Evolutionary conservation across 352 stramenopile genomes (phyloP).

Genomic region (Phytophthora sp.): DNA sequence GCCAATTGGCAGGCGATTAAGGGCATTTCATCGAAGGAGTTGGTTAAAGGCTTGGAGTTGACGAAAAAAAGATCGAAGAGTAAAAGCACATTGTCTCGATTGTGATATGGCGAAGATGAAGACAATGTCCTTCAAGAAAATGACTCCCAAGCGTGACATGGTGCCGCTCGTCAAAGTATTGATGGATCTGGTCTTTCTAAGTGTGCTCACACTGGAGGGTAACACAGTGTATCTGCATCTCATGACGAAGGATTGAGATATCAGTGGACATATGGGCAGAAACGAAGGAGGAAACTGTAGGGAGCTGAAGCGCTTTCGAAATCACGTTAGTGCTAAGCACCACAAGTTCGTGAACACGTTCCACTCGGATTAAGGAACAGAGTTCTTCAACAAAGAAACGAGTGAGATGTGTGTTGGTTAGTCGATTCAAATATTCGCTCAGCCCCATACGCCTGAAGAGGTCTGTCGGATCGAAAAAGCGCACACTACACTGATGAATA

Average conservation of each 20-base stretch:
- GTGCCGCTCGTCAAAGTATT: conserved; percentile 2
- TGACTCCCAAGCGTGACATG: neutral
- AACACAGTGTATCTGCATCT: conserved; percentile 16
- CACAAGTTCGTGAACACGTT: neutral
- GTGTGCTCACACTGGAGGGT: neutral
- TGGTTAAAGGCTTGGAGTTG: neutral
- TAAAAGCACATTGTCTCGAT: neutral
- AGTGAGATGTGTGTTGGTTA: neutral
- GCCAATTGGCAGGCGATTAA: conserved; percentile 13
- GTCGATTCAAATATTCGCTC: conserved; percentile 3
- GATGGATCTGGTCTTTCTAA: conserved; percentile 9
- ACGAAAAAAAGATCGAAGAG: neutral
- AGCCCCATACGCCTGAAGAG: neutral
- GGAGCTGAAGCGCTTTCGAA: neutral
- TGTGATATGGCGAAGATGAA: conserved; percentile 20
- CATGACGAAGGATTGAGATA: conserved; percentile 18
- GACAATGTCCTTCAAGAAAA: conserved; percentile 5
- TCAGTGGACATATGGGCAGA: conserved; percentile 12
- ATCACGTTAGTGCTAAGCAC: conserved; percentile 1
- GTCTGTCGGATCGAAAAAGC: conserved; percentile 6
- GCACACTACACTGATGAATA: neutral
- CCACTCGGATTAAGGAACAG: conserved; percentile 17
- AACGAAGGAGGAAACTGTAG: conserved; percentile 21
- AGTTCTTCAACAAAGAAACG: conserved; percentile 6
- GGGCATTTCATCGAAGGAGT: conserved; percentile 10